Percentiles rank a stretch among this genome's conserved stretches.
Evolutionary conservation across 2,329 filamentous ascomycete genomes (phyloP).

Genomic region (Clarireedia paspali): DNA sequence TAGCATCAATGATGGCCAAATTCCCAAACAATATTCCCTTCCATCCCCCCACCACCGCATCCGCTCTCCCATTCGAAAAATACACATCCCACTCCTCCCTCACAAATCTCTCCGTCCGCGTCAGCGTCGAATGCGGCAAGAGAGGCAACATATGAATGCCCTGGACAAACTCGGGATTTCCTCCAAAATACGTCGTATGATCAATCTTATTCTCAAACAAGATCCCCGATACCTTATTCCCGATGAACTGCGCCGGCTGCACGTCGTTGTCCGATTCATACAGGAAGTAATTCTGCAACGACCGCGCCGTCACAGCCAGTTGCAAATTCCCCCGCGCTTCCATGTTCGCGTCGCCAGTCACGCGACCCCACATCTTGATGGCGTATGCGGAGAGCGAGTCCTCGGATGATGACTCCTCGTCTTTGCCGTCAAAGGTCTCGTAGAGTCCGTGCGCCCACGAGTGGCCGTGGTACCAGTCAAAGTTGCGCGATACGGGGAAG

Average conservation of each 20-base stretch:
- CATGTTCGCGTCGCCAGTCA: conserved; percentile 68
- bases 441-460: conserved; percentile 83
- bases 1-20: conserved; percentile 67
- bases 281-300: conserved; percentile 74
- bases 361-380: conserved; percentile 87
- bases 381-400: conserved; percentile 78
- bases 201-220: conserved; percentile 95
- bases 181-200: conserved; percentile 84
- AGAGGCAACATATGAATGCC: conserved; percentile 33
- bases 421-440: conserved; percentile 65
- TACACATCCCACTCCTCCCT: conserved; percentile 74
- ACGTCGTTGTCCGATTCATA: conserved; percentile 61
- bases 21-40: conserved; percentile 79
- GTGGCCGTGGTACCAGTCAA: conserved; percentile 89
- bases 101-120: conserved; percentile 63
- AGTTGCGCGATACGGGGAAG: conserved; percentile 76
- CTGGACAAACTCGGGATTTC: conserved; percentile 62
- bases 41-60: conserved; percentile 69
- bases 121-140: conserved; percentile 48
- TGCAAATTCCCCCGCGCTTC: conserved; percentile 73
- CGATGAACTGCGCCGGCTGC: conserved; percentile 69
- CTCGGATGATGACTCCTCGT: conserved; percentile 84
- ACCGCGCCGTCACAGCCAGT: conserved; percentile 68
- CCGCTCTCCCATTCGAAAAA: conserved; percentile 61
- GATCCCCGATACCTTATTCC: conserved; percentile 65